Evolutionary conservation across 345 rosid genomes (phyloP).

Genomic region (Chamaenerion angustifolium): DNA sequence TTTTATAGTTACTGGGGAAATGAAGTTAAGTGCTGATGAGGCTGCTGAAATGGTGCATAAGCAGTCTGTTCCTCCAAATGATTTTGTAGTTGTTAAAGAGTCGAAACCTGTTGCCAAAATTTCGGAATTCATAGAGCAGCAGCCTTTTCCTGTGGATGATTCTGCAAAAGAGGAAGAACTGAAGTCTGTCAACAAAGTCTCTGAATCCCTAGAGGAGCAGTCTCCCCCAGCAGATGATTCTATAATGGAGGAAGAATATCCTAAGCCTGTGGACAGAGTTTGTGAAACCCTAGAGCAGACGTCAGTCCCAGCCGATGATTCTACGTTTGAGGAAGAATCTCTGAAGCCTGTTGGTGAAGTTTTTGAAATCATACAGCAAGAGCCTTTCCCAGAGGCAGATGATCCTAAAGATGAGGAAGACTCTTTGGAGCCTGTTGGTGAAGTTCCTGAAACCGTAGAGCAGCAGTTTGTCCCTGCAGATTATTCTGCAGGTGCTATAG

Average conservation of each 20-base stretch:
- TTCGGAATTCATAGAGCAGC: background rate
- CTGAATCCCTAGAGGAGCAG: background rate
- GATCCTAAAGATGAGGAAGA: background rate
- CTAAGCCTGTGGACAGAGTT: background rate
- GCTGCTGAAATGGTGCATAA: background rate
- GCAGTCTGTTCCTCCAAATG: background rate
- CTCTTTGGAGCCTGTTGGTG: conserved; percentile 1
- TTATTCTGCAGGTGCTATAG: background rate
- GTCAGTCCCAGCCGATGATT: no score
- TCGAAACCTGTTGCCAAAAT: background rate
- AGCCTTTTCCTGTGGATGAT: background rate
- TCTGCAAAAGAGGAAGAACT: background rate
- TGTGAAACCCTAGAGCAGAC: background rate
- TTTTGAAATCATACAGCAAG: no score
- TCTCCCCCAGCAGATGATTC: background rate
- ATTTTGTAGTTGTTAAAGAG: background rate
- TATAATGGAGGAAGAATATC: background rate
- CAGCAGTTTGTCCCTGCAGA: background rate
- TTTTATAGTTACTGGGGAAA: background rate
- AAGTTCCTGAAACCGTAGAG: background rate
- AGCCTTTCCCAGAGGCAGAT: background rate
- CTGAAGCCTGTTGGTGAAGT: no score
- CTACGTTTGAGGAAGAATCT: no score
- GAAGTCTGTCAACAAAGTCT: background rate
- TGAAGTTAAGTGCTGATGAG: background rate